These are phyloP conservation scores for Fusarium sulawesiense DNA, from an alignment of 2,329 filamentous ascomycete genomes.

Conservation along the genomic window DNA sequence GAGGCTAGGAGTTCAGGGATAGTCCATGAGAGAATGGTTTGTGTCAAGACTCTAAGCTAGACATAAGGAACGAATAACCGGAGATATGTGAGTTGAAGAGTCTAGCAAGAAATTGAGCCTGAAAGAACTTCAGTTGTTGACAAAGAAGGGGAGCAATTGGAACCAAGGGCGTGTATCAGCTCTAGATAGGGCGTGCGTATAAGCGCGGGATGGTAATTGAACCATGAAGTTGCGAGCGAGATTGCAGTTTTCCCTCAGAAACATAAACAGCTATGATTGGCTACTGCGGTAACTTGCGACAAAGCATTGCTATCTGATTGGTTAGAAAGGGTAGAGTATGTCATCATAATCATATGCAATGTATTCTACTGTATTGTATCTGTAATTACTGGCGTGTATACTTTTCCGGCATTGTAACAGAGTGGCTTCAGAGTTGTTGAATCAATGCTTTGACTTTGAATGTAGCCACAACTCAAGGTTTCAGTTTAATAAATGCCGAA, in stretches of 20 bases:
- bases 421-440: not conserved
- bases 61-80: not conserved
- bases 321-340: constrained; percentile 23
- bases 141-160: not conserved
- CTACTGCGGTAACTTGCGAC: constrained; percentile 15
- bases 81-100: not conserved
- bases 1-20: constrained; percentile 3
- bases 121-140: not conserved
- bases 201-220: constrained; percentile 28
- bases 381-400: constrained; percentile 34
- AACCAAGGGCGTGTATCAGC: constrained; percentile 1
- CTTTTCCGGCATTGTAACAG: constrained; percentile 18
- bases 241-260: constrained; percentile 28
- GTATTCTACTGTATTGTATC: constrained; percentile 37
- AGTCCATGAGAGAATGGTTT: not conserved
- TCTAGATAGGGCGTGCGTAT: constrained; percentile 27
- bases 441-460: constrained; percentile 8
- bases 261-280: constrained; percentile 23
- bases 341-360: constrained; percentile 42
- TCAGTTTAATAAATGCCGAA: constrained; percentile 12
- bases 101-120: not conserved
- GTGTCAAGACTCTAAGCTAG: not conserved
- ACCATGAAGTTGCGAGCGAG: constrained; percentile 37
- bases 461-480: constrained; percentile 5
- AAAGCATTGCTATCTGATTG: constrained; percentile 34